Base-by-base conservation (phyloP, 2,329 filamentous ascomycete genomes). In the Penicillium sp. region DNA sequence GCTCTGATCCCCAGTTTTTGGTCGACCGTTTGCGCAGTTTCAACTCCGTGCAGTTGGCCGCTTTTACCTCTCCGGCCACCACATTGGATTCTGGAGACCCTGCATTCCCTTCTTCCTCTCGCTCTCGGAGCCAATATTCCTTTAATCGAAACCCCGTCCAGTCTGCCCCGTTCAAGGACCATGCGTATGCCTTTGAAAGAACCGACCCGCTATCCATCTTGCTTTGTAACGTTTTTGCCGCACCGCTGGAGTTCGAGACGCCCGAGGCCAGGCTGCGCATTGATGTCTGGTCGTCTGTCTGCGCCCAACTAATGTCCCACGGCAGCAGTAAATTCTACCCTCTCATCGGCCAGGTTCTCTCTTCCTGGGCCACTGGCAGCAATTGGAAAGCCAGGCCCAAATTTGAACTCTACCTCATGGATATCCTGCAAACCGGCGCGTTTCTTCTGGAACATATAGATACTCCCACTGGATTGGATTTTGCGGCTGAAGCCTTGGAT, bases 401-500 rank as follows among this genome's bases (percentile, higher is more conserved):
- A 58, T 85, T 99, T 79, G 92, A 96, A 74, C 88, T 90, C 74
- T 97, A 92, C 70, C 82, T 99, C 11, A 94, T 96, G 89, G 89
- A 94, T 68, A 90, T 95, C 54, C 82, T 99, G 28, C 90, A 96
- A 72, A 89, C 95, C 63, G 94, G 94, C 60, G 88, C 91, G 35
- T 96, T 96, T 67, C 79, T 97, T 51, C 79, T 96, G 62, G 91
- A 96, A 66, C 86, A 88, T 66, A 86, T 89, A 64, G 89, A 92
- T 70, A 88, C 91, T 66, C 87, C 90, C 63, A 86, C 54, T 79
- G 87, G 57, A 81, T 87, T 72, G 85, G 90, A 71, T 77, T 65
- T 89, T 36, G 85, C 87, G 49, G 80, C 85, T 56, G 88, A 89
- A 76, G 85, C 85, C 56, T 65, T 69, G 51, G 73, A 76, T 51